Base-by-base conservation (phyloP, 106 monocot genomes). In the Dioscorea dumetorum region DNA sequence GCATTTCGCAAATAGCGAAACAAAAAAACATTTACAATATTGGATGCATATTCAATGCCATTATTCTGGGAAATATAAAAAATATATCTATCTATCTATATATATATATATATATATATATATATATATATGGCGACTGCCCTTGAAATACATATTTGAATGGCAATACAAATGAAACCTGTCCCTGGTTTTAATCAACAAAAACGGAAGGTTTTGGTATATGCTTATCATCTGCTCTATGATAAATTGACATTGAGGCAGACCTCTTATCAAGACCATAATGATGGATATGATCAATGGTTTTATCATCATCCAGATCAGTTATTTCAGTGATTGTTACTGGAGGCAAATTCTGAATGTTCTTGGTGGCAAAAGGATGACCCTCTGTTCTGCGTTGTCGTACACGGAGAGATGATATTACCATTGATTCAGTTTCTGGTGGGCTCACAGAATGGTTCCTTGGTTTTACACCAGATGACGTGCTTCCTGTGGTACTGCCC, bases 191-290 rank as follows among this genome's bases (percentile, higher is more conserved):
- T 24, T 58, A 57, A 57, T 69, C 23, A 49, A 22, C 54, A 24
- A 63, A 15, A 68, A 64, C 48, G 58, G 63, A 64, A 15, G 48
- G 24, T 18, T 66, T 67, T 2, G 71, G 24, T 7, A 59, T 41
- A 3, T 35, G 54, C 4, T 72, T 56, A 17, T 12, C 72, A 12
- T 70, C 72, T n/a, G 54, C 18, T 33, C 60, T 60, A n/a, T 35
- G 67, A 31, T 61, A 78, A 48, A 17, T 53, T 41, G 72, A 71
- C 23, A 35, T 67, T 16, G 78, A 78, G 22, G 15, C 51, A 24
- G 71, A 72, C 78, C 78, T 72, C 64, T 68, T 75, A 19, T 67
- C 72, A 23, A 60, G 22, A 18, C 67, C 67, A 19, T 52, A 67
- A 12, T 60, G 56, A 12, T 48, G 66, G 1, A 48, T 64, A 21